Evolutionary conservation across 345 rosid genomes (phyloP).

Genomic region (Linum tenue): DNA sequence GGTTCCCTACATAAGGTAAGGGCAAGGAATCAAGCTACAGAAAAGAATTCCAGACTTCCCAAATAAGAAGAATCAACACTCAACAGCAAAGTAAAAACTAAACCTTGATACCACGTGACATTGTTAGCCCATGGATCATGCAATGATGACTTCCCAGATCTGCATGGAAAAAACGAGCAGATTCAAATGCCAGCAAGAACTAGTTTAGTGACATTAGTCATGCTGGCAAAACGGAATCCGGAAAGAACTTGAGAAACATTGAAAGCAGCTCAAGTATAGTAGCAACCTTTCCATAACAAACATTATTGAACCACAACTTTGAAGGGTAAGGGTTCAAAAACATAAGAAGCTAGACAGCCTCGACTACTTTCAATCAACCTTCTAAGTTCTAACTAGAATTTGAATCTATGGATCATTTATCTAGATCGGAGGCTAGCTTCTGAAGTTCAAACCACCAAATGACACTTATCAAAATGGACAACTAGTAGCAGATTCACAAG

Average conservation of each 20-base stretch:
- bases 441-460: background rate
- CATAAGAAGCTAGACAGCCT: background rate
- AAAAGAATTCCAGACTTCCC: background rate
- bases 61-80: slow-evolving; percentile 3
- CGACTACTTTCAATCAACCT: background rate
- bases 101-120: slow-evolving; percentile 89
- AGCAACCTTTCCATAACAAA: background rate
- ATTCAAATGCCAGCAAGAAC: background rate
- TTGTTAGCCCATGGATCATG: slow-evolving; percentile 68
- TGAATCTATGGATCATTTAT: background rate
- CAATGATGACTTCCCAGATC: slow-evolving; percentile 75
- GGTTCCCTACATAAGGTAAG: slow-evolving; percentile 44
- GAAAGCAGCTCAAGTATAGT: background rate
- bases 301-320: background rate
- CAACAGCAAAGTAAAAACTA: slow-evolving; percentile 1
- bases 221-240: background rate
- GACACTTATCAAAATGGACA: no score
- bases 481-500: no score
- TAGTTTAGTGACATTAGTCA: background rate
- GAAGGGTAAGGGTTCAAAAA: background rate
- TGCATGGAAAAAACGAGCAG: slow-evolving; percentile 18
- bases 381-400: no score
- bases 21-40: slow-evolving; percentile 5
- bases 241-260: background rate
- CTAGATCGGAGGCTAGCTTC: background rate